Percentiles rank a stretch among this genome's conserved stretches.
phyloP scores from a whole-genome alignment of 106 monocot species.

The Agapanthus africanus region DNA sequence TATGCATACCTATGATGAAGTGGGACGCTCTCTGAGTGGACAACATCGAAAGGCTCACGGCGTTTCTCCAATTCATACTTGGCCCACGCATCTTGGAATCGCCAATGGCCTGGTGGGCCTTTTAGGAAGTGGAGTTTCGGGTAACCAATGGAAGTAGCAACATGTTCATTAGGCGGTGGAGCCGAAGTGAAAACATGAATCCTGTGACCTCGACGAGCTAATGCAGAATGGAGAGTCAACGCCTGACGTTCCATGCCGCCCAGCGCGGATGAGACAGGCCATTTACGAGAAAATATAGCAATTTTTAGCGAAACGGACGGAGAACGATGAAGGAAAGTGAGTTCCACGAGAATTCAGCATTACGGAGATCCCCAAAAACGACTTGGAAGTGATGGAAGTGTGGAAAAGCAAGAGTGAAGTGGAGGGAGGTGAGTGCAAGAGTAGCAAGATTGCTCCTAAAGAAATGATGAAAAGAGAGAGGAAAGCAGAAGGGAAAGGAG shows the following conservation, averaged over 20 bases:
- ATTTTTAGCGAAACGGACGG: slow-evolving; percentile 46
- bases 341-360: slow-evolving; percentile 77
- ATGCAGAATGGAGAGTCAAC: slow-evolving; percentile 62
- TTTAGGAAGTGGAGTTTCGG: slow-evolving; percentile 48
- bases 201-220: slow-evolving; percentile 63
- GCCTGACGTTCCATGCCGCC: slow-evolving; percentile 98
- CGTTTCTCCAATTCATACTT: slow-evolving; percentile 46
- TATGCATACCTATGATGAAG: slow-evolving; percentile 52
- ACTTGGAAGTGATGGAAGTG: neutral
- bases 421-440: slow-evolving; percentile 6
- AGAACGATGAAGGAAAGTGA: slow-evolving; percentile 21
- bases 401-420: slow-evolving; percentile 1
- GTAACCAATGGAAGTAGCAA: neutral
- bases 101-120: slow-evolving; percentile 47
- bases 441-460: neutral
- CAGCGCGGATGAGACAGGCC: slow-evolving; percentile 54
- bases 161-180: neutral
- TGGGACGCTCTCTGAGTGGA: slow-evolving; percentile 91
- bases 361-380: slow-evolving; percentile 61
- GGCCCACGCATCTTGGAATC: slow-evolving; percentile 57
- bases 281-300: slow-evolving; percentile 78
- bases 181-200: slow-evolving; percentile 84
- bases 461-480: slow-evolving; percentile 1
- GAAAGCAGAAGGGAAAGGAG: neutral
- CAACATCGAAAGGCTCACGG: slow-evolving; percentile 61